These are phyloP conservation scores for Nicotiana tomentosiformis DNA, from an alignment of 257 asterid genomes.

Conservation along the genomic window DNA sequence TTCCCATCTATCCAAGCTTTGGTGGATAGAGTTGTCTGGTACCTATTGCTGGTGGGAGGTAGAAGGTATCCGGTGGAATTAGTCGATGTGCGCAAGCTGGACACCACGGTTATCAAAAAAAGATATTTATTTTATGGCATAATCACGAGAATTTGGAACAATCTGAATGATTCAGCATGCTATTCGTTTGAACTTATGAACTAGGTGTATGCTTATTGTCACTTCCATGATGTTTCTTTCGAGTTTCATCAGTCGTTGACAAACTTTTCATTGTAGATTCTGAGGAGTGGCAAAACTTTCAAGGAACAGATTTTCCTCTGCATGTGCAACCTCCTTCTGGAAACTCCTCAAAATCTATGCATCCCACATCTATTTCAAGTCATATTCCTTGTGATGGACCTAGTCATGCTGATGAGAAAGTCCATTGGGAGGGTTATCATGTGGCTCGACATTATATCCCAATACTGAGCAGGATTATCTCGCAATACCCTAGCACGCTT, in stretches of 20 bases:
- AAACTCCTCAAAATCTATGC: neutral
- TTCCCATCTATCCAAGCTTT: too few relatives aligned
- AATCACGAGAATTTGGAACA: neutral
- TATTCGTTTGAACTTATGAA: neutral
- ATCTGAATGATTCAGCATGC: neutral
- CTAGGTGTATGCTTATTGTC: too few relatives aligned
- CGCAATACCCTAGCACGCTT: neutral
- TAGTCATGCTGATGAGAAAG: neutral
- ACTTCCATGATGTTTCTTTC: neutral
- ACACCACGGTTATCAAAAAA: too few relatives aligned
- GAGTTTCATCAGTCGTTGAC: neutral
- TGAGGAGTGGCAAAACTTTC: neutral
- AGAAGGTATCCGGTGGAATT: too few relatives aligned
- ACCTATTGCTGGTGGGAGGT: too few relatives aligned
- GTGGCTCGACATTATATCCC: slow-evolving; percentile 9
- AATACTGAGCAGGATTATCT: neutral
- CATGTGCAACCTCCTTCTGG: neutral
- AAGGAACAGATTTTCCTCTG: neutral
- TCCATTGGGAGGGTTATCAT: slow-evolving; percentile 4
- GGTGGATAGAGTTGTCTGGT: too few relatives aligned
- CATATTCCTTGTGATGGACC: slow-evolving; percentile 7
- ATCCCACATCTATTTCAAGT: neutral
- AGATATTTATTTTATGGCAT: neutral
- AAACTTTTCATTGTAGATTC: neutral
- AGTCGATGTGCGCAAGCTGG: too few relatives aligned